These are phyloP conservation scores for Metarhizium brunneum DNA, from an alignment of 2,329 filamentous ascomycete species.

Conservation along the genomic window DNA sequence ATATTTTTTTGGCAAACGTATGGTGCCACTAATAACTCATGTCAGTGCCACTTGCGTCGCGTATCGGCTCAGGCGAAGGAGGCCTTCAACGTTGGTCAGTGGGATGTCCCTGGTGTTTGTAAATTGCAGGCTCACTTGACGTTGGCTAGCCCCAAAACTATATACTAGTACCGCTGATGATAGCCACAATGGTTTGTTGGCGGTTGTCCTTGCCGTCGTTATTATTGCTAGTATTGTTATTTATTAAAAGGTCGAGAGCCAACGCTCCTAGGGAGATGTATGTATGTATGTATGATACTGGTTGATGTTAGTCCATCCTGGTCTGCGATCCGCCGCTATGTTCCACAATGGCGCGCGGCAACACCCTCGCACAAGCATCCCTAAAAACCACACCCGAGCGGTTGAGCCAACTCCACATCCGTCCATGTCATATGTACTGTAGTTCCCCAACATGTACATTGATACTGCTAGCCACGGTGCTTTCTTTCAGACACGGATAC, in stretches of 20 bases:
- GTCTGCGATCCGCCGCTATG: neutral
- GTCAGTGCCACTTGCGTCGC: neutral
- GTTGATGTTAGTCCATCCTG: neutral
- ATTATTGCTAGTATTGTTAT: neutral
- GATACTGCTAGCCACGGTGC: too few relatives aligned
- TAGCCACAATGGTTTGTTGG: neutral
- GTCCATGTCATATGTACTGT: too few relatives aligned
- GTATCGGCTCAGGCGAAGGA: neutral
- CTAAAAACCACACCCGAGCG: too few relatives aligned
- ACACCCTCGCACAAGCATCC: neutral
- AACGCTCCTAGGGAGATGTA: neutral
- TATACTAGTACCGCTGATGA: neutral
- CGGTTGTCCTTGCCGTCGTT: neutral
- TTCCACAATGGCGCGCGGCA: neutral
- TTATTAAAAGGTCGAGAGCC: neutral
- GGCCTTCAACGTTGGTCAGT: too few relatives aligned
- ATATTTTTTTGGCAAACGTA: neutral
- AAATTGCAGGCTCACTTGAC: neutral
- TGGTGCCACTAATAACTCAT: neutral
- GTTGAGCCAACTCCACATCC: too few relatives aligned
- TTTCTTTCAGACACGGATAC: too few relatives aligned
- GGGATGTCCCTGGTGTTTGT: neutral
- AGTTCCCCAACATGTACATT: too few relatives aligned
- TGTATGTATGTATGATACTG: neutral
- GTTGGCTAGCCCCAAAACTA: neutral